Percentiles rank a stretch among this genome's conserved stretches.
These are phyloP conservation scores for Pyrrhoderma noxium DNA, from an alignment of 1,284 basidiomycete species.

Conservation along the genomic window DNA sequence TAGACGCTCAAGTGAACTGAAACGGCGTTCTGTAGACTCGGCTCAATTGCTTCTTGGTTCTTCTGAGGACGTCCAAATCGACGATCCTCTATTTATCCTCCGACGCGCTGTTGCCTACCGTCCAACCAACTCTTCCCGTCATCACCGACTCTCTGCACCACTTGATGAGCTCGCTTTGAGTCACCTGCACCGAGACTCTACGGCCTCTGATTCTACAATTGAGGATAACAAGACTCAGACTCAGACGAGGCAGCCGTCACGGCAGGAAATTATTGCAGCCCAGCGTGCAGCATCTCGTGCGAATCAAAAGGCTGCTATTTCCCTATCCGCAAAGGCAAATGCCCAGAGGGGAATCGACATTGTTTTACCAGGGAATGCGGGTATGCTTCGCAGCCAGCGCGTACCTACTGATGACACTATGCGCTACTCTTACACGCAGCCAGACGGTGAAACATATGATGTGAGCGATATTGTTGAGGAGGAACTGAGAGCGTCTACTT, in stretches of 20 bases:
- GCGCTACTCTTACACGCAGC: constrained; percentile 87
- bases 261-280: constrained; percentile 88
- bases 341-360: constrained; percentile 83
- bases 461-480: constrained; percentile 89
- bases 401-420: constrained; percentile 63
- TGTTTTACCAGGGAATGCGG: constrained; percentile 69
- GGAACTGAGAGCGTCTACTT: constrained; percentile 47
- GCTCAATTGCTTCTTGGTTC: constrained; percentile 57
- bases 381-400: constrained; percentile 74
- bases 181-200: constrained; percentile 60
- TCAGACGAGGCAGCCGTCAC: constrained; percentile 45
- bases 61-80: constrained; percentile 66
- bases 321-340: constrained; percentile 74
- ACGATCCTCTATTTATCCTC: constrained; percentile 87
- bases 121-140: constrained; percentile 46
- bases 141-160: constrained; percentile 56
- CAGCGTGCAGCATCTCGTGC: constrained; percentile 80
- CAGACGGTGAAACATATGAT: constrained; percentile 81
- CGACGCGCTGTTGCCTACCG: constrained; percentile 71
- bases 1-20: constrained; percentile 53
- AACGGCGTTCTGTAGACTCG: constrained; percentile 86
- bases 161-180: constrained; percentile 71
- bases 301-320: constrained; percentile 69
- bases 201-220: constrained; percentile 34
- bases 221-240: constrained; percentile 20